Conservation (phyloP, 352 stramenopile genomes). For the Globisporangium alternatum region DNA sequence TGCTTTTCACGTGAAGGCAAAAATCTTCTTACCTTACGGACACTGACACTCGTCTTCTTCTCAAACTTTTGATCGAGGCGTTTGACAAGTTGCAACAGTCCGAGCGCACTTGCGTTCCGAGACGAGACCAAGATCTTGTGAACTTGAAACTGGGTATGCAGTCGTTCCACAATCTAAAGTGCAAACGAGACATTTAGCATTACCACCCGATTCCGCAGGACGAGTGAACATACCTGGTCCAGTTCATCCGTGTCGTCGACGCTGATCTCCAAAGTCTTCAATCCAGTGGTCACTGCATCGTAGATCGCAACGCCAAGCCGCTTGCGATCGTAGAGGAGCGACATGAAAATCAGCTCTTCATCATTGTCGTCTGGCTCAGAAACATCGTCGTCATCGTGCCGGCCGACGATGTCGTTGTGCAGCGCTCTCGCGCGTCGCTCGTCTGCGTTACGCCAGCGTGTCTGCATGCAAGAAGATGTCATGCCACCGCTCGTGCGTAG, state of each 20-base stretch:
- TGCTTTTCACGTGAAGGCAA: background rate
- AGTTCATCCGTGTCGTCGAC: constrained; percentile 40
- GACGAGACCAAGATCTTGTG: constrained; percentile 66
- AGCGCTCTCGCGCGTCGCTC: background rate
- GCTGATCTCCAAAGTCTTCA: constrained; percentile 61
- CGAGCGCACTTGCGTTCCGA: constrained; percentile 58
- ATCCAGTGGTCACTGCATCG: constrained; percentile 55
- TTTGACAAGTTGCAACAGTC: constrained; percentile 69
- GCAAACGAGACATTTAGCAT: background rate
- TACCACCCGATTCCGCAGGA: background rate
- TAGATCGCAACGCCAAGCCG: constrained; percentile 75
- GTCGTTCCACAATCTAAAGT: constrained; percentile 45
- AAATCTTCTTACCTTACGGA: constrained; percentile 54
- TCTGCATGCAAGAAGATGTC: background rate
- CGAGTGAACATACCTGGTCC: constrained; percentile 32
- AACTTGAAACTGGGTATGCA: constrained; percentile 73
- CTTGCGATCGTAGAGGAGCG: constrained; percentile 62
- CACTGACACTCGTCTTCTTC: constrained; percentile 43
- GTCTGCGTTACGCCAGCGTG: background rate
- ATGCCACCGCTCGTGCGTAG: constrained; percentile 2
- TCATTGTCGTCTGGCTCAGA: constrained; percentile 30
- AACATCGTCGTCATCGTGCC: background rate
- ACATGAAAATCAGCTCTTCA: constrained; percentile 65
- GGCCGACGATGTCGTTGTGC: background rate
- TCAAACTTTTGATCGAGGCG: constrained; percentile 46